Percentiles rank a stretch among this genome's conserved stretches.
These are phyloP conservation scores for Centrapalus pauciflorus DNA, from an alignment of 129 eudicot species.

Conservation along the genomic window DNA sequence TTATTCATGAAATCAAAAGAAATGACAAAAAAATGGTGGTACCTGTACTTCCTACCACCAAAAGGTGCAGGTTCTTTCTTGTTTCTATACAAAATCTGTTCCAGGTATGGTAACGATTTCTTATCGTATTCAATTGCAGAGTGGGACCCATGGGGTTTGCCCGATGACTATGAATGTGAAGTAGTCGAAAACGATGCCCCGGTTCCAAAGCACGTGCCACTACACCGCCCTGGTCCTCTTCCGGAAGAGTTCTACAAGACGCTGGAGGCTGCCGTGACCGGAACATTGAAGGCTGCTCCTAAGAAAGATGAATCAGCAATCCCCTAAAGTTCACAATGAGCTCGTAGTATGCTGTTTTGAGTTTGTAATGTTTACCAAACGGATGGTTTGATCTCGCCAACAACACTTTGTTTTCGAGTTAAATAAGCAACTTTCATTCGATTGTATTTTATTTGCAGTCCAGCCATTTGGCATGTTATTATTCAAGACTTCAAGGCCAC, in stretches of 20 bases:
- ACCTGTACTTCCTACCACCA: no score
- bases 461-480: not conserved
- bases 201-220: slow-evolving; percentile 69
- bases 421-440: not conserved
- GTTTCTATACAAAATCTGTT: no score
- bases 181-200: slow-evolving; percentile 78
- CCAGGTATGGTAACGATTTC: slow-evolving; percentile 1
- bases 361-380: not conserved
- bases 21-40: no score
- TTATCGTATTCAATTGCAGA: slow-evolving; percentile 34
- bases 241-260: slow-evolving; percentile 71
- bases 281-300: slow-evolving; percentile 32
- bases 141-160: slow-evolving; percentile 78
- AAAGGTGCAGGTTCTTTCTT: no score
- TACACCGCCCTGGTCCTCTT: slow-evolving; percentile 79
- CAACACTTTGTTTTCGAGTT: not conserved
- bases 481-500: not conserved
- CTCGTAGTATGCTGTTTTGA: not conserved
- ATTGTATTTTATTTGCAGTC: no score
- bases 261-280: slow-evolving; percentile 41
- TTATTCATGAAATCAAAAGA: no score
- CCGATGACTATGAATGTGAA: slow-evolving; percentile 73
- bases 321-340: slow-evolving; percentile 6
- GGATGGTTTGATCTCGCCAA: slow-evolving; percentile 16
- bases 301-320: slow-evolving; percentile 42